These are phyloP conservation scores for Scorias spongiosa DNA, from an alignment of 2,329 filamentous ascomycete genomes.

Conservation along the genomic window DNA sequence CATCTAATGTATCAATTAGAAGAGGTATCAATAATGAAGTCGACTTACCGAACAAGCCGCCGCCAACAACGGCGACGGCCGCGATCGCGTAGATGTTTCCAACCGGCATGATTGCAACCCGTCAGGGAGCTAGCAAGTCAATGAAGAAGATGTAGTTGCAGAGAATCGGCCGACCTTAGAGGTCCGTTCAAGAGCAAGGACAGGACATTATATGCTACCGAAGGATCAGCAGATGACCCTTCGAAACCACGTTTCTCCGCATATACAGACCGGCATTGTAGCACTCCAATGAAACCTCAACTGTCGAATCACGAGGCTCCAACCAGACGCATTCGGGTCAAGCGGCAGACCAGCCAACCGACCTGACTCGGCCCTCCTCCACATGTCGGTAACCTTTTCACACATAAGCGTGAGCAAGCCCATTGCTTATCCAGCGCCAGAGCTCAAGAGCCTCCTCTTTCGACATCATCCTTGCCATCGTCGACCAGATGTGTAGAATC, in stretches of 20 bases:
- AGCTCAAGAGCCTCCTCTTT: too few species aligned
- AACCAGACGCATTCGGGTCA: neutral
- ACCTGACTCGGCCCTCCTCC: too few species aligned
- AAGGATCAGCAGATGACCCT: neutral
- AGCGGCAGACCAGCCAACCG: neutral
- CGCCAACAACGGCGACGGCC: conserved; percentile 44
- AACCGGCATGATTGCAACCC: neutral
- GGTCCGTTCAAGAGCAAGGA: too few species aligned
- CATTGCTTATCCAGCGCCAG: too few species aligned
- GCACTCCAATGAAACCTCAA: neutral
- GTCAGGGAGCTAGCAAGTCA: too few species aligned
- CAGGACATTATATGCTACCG: neutral
- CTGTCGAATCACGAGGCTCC: neutral
- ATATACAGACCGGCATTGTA: neutral
- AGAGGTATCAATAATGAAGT: neutral
- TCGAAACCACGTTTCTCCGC: neutral
- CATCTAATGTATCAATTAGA: neutral
- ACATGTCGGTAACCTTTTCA: too few species aligned
- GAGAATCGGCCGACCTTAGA: too few species aligned
- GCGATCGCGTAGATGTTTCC: conserved; percentile 43
- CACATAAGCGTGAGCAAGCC: too few species aligned
- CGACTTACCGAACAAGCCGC: conserved; percentile 43
- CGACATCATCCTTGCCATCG: too few species aligned
- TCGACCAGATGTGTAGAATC: too few species aligned
- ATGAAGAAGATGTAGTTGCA: too few species aligned